Evolutionary conservation across 805 yeast species (phyloP), one percentile per base, ranked within the genome.

Genomic region (Candida pini): DNA sequence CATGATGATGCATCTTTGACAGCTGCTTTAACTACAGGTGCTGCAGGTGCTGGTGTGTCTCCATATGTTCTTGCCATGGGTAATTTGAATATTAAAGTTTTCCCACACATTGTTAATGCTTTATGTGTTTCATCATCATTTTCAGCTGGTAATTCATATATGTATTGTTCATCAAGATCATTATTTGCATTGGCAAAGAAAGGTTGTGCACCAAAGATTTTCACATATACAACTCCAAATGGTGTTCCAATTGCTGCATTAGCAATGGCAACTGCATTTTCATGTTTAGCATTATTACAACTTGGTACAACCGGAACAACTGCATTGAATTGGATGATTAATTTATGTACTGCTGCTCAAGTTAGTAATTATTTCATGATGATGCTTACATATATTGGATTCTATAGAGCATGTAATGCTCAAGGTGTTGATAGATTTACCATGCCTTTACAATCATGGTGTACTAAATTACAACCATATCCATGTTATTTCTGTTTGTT

Each of bases 11-110:
- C 81, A 2, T 60, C 56, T 4, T 62, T 86, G 41, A 61, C 71
- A 0, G 65, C 63, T 5, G 84, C 89, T 8, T 66, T 81, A 34
- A 65, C 68, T 13, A 63, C 69, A 14, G 71, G 79, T 26, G 71
- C 77, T 32, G 81, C 89, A 0, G 92, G 90, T 36, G 95, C 84
- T 1, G 81, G 78, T 23, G 76, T 85, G 5, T 78, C 88, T 14
- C 92, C 95, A 1, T 85, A 81, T 49, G 92, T 84, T 33, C 75
- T 87, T 48, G 90, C 90, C 3, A 86, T 87, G 87, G 69, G 67
- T 36, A 74, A 78, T 42, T 61, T 85, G 49, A 71, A 74, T 1
- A 81, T 87, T 35, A 72, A 64, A 22, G 79, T 72, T 0, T 64
- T 86, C 31, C 94, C 94, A 21, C 74, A 80, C 50, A 69, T 87